Conservation (phyloP, 106 monocot species). For the Dioscorea zingiberensis region DNA sequence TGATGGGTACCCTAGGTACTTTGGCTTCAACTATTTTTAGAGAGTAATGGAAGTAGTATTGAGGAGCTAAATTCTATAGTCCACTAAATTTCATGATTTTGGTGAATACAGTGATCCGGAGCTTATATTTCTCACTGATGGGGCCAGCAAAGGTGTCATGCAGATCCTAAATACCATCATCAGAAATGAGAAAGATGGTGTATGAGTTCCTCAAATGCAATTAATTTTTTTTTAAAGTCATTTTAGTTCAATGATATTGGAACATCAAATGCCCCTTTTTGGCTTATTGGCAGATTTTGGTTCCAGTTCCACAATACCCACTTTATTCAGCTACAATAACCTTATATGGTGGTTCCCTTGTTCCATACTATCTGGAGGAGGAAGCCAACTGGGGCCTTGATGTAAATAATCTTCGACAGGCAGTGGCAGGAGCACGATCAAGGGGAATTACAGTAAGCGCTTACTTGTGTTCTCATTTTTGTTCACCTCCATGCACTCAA, state of each 20-base stretch:
- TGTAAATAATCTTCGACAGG: conserved; percentile 51
- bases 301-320: conserved; percentile 98
- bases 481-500: too few relatives aligned
- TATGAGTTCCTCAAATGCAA: conserved; percentile 20
- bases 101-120: conserved; percentile 75
- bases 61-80: too few relatives aligned
- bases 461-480: neutral
- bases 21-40: too few relatives aligned
- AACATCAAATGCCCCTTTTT: too few relatives aligned
- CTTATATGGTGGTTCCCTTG: conserved; percentile 86
- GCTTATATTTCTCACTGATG: conserved; percentile 94
- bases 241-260: too few relatives aligned
- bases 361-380: conserved; percentile 95
- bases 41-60: too few relatives aligned
- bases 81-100: conserved; percentile 2
- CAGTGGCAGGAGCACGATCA: conserved; percentile 51
- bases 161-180: conserved; percentile 84
- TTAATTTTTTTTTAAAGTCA: neutral
- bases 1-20: conserved; percentile 95
- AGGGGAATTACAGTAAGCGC: conserved; percentile 86
- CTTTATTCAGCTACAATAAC: conserved; percentile 97
- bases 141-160: conserved; percentile 99
- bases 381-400: conserved; percentile 96
- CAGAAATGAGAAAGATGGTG: conserved; percentile 92
- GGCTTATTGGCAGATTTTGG: conserved; percentile 66